Percentiles rank a stretch among this genome's conserved stretches.
Conservation (phyloP, 2,329 filamentous ascomycete genomes). For the Catunica adiposa region DNA sequence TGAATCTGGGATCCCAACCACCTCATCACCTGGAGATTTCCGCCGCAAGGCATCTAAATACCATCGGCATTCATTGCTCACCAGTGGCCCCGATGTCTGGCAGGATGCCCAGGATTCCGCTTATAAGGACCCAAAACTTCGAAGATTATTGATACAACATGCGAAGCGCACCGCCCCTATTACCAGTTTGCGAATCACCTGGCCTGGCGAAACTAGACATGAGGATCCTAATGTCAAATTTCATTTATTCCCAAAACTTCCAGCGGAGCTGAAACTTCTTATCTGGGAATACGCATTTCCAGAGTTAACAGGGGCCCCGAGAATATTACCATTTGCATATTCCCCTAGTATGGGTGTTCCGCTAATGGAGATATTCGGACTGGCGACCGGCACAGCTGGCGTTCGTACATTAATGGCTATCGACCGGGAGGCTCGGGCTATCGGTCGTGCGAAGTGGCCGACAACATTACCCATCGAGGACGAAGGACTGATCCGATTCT, state of each 20-base stretch:
- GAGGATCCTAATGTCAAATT: background rate
- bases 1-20: background rate
- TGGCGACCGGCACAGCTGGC: background rate
- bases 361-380: background rate
- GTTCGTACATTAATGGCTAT: constrained; percentile 10
- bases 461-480: background rate
- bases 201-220: constrained; percentile 1
- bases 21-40: background rate
- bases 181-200: constrained; percentile 1
- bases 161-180: background rate
- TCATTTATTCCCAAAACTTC: constrained; percentile 2
- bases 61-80: background rate
- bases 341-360: background rate
- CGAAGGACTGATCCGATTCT: constrained; percentile 1
- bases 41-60: background rate
- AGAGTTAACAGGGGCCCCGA: background rate
- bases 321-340: background rate
- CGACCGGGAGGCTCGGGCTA: constrained; percentile 2
- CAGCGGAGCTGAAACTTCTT: constrained; percentile 1
- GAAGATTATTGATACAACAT: background rate
- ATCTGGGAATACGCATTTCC: constrained; percentile 13
- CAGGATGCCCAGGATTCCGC: too few species aligned
- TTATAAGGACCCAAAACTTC: too few species aligned
- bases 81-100: too few species aligned
- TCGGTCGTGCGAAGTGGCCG: constrained; percentile 4